These are phyloP conservation scores for Aeminium ludgeri DNA, from an alignment of 495 filamentous ascomycete species.

Conservation along the genomic window DNA sequence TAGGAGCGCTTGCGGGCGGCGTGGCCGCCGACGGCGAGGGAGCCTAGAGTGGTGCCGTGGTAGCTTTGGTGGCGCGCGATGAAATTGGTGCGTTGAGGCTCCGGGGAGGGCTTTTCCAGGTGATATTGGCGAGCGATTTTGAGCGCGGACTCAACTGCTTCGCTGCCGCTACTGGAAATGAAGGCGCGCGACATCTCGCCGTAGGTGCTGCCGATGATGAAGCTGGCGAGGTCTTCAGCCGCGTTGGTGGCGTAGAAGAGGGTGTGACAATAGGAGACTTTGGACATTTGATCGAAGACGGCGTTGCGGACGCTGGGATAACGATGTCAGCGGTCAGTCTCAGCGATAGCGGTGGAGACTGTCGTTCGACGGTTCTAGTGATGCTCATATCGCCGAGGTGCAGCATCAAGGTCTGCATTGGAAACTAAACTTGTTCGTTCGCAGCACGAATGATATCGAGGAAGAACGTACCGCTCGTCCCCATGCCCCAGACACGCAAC, in stretches of 20 bases:
- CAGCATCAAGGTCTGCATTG: no score
- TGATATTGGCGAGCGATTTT: constrained; percentile 51
- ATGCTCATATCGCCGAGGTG: no score
- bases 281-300: constrained; percentile 32
- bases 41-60: constrained; percentile 57
- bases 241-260: constrained; percentile 34
- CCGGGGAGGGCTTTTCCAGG: constrained; percentile 34
- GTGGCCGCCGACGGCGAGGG: constrained; percentile 48
- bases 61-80: constrained; percentile 56
- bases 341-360: no score
- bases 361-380: no score
- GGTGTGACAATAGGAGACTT: constrained; percentile 37
- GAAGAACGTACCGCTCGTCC: constrained; percentile 13
- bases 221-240: constrained; percentile 17
- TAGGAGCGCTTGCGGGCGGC: constrained; percentile 44
- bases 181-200: constrained; percentile 29
- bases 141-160: constrained; percentile 53
- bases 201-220: constrained; percentile 14
- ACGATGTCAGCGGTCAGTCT: neutral
- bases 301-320: constrained; percentile 26
- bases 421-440: no score
- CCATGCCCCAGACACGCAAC: constrained; percentile 26
- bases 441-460: no score
- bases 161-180: constrained; percentile 37
- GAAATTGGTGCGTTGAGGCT: constrained; percentile 37